Conservation (phyloP, 2,329 filamentous ascomycete genomes). For the Seiridium cupressi region DNA sequence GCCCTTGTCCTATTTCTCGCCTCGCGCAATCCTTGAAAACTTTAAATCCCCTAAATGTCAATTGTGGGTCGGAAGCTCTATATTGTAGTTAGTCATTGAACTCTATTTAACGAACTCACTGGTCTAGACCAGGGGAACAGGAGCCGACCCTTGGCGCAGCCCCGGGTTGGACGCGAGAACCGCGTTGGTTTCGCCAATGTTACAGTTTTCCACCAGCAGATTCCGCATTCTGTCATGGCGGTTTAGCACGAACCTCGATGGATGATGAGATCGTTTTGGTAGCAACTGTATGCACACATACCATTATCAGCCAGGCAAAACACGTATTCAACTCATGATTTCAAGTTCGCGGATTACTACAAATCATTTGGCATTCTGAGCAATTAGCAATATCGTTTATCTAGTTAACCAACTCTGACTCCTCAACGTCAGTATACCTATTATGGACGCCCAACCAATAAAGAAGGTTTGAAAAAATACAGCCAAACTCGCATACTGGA, state of each 20-base stretch:
- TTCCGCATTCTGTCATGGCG: not conserved
- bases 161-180: no score
- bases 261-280: not conserved
- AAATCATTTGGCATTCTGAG: not conserved
- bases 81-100: no score
- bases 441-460: not conserved
- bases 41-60: no score
- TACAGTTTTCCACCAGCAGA: not conserved
- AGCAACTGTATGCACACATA: not conserved
- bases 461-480: not conserved
- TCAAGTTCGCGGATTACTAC: not conserved
- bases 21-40: no score
- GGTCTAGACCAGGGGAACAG: no score
- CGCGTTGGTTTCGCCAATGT: not conserved
- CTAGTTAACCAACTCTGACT: slow-evolving; percentile 8
- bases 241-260: not conserved
- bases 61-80: no score
- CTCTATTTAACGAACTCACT: no score
- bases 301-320: not conserved
- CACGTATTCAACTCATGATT: not conserved
- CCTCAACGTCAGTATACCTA: not conserved
- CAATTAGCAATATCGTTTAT: slow-evolving; percentile 22
- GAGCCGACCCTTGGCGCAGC: no score
- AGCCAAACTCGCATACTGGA: not conserved
- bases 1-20: no score